Percentiles rank a stretch among this genome's conserved stretches.
These are phyloP conservation scores for Echeveria elegans DNA, from an alignment of 164 flowering plant species.

Conservation along the genomic window DNA sequence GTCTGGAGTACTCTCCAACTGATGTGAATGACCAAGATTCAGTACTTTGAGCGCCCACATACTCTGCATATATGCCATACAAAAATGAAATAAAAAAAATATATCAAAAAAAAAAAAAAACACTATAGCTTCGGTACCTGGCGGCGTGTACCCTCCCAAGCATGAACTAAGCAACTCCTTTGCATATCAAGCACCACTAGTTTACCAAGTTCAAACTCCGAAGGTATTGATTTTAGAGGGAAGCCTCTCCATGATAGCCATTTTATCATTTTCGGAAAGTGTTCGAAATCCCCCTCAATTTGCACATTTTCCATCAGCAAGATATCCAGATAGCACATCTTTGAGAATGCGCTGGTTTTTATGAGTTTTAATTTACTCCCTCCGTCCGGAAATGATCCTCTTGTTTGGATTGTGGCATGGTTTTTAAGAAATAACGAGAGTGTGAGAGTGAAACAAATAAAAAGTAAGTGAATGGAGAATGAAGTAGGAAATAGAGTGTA, in stretches of 20 bases:
- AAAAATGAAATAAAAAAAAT: not conserved
- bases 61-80: not conserved
- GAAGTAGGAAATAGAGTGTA: too few relatives aligned
- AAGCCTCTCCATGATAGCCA: slow-evolving; percentile 11
- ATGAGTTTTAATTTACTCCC: not conserved
- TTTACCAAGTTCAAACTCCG: not conserved
- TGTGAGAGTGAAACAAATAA: too few relatives aligned
- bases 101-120: not conserved
- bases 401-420: too few relatives aligned
- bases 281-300: not conserved
- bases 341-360: not conserved
- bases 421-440: too few relatives aligned
- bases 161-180: not conserved
- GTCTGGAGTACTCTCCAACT: slow-evolving; percentile 7
- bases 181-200: slow-evolving; percentile 1
- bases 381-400: too few relatives aligned
- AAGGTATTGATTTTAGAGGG: slow-evolving; percentile 10
- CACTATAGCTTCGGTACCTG: not conserved
- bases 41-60: slow-evolving; percentile 2
- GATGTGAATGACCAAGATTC: slow-evolving; percentile 6
- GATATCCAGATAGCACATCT: slow-evolving; percentile 9
- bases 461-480: too few relatives aligned
- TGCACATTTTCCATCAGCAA: not conserved
- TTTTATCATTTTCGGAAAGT: slow-evolving; percentile 8
- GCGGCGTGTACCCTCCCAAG: slow-evolving; percentile 4